phyloP scores from a whole-genome alignment of 257 asterid genomes.

The Echium plantagineum region DNA sequence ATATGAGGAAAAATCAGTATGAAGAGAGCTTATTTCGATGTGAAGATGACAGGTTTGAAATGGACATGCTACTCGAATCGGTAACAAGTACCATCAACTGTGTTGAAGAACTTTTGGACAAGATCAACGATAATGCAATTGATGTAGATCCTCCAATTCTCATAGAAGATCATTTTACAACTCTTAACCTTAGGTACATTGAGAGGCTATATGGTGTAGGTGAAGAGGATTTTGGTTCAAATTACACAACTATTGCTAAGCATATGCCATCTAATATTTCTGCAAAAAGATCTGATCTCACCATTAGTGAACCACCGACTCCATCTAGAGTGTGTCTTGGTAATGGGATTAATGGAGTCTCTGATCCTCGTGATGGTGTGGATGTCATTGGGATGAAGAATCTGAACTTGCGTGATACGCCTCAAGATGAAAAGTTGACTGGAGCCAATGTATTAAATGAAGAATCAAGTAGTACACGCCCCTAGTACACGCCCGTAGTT shows the following conservation, averaged over 20 bases:
- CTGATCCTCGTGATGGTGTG: constrained; percentile 19
- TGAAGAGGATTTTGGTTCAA: constrained; percentile 27
- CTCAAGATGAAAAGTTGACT: constrained; percentile 28
- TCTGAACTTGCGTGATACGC: constrained; percentile 17
- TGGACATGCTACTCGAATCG: constrained; percentile 90
- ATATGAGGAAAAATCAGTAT: constrained; percentile 92
- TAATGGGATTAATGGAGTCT: constrained; percentile 21
- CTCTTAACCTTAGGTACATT: constrained; percentile 79
- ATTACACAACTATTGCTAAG: constrained; percentile 19
- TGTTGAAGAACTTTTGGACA: constrained; percentile 73
- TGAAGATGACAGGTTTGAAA: constrained; percentile 98
- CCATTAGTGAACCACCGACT: constrained; percentile 24
- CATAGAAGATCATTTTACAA: constrained; percentile 79
- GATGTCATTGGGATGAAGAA: constrained; percentile 20
- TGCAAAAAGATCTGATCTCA: constrained; percentile 21
- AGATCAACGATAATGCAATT: constrained; percentile 40
- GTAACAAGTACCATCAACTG: constrained; percentile 65
- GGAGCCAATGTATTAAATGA: constrained; percentile 23
- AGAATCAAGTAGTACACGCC: no score
- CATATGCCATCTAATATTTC: constrained; percentile 23
- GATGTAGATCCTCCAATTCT: constrained; percentile 35
- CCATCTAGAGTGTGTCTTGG: constrained; percentile 23
- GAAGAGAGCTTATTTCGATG: constrained; percentile 95
- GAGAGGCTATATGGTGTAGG: constrained; percentile 71
- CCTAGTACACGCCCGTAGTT: no score